Conservation (phyloP, 1,139 yeast genomes). For the Yamadazyma conglobata region DNA sequence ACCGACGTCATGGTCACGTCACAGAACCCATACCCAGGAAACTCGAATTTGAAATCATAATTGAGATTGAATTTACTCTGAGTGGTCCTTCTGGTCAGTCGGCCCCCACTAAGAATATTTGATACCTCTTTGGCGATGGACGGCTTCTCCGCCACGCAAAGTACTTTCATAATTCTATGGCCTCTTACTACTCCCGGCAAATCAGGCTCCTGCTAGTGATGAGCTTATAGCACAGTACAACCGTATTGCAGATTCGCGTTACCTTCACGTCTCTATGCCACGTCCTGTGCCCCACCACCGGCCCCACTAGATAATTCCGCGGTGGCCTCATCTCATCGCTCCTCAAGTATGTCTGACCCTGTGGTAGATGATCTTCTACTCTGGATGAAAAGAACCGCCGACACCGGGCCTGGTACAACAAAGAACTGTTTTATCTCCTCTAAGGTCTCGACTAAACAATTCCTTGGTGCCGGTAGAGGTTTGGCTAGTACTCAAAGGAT, state of each 20-base stretch:
- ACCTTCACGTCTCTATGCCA: no score
- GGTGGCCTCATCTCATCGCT: no score
- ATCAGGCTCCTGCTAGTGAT: no score
- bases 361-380: background rate
- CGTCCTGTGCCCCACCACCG: no score
- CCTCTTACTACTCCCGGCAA: no score
- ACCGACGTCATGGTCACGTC: conserved; percentile 91
- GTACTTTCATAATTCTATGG: conserved; percentile 72
- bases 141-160: conserved; percentile 97
- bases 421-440: background rate
- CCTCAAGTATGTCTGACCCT: no score
- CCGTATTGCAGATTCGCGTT: no score
- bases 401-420: background rate
- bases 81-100: conserved; percentile 45
- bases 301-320: no score
- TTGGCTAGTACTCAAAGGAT: conserved; percentile 42
- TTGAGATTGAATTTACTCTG: conserved; percentile 68
- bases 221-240: no score
- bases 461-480: conserved; percentile 56
- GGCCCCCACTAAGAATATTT: conserved; percentile 70
- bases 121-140: conserved; percentile 90
- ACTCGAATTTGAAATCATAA: conserved; percentile 70
- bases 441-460: background rate
- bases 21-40: conserved; percentile 59
- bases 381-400: conserved; percentile 2